Base-by-base conservation (phyloP, 2,329 filamentous ascomycete genomes). In the Fusarium dlaminii region DNA sequence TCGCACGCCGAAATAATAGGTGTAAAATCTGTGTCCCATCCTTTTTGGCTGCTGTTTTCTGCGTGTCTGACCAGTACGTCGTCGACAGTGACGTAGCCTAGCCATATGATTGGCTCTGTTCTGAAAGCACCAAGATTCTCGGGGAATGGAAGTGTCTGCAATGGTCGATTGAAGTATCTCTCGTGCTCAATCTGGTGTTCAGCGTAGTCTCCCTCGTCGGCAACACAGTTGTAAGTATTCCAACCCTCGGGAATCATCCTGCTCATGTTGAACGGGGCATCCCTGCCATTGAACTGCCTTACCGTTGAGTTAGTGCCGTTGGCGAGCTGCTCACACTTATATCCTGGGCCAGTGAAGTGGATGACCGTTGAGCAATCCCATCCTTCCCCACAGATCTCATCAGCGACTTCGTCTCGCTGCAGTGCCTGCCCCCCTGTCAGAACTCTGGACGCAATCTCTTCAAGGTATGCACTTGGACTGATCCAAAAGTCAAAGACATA, bases 281-380 rank as follows among this genome's bases (percentile, higher is more conserved):
- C 39, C 8, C 39, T n/a, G 1, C 55, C 48, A 6, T 48, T 32
- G 30, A 70, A 70, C 6, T 40, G 20, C 3, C 62, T 45, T 3
- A 74, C 37, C 1, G 13, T 27, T 0, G 54, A 39, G 8, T 70
- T 64, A 2, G n/a, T 36, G 5, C 49, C 49, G 4, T 51, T 39
- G 18, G 54, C 45, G 5, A 75, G 60, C 9, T 70, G 34, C 13
- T 70, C 15, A 24, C 73, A 75, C 27, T 55, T 51, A 9, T 75
- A 75, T 32, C 73, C 72, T 11, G 72, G 73, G 3, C 49, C 73
- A 17, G 67, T 48, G 15, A 75, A 75, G 20, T 71, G 20, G 13
- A 75, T 61, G 1, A 58, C 32, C 4, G 72, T 73, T 13, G 72
- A 73, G 20, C 72, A 75, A 20, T 73, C 69, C 66, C 72, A 75